phyloP scores from a whole-genome alignment of 2,329 filamentous ascomycete genomes.

The Xylariaceae sp. region DNA sequence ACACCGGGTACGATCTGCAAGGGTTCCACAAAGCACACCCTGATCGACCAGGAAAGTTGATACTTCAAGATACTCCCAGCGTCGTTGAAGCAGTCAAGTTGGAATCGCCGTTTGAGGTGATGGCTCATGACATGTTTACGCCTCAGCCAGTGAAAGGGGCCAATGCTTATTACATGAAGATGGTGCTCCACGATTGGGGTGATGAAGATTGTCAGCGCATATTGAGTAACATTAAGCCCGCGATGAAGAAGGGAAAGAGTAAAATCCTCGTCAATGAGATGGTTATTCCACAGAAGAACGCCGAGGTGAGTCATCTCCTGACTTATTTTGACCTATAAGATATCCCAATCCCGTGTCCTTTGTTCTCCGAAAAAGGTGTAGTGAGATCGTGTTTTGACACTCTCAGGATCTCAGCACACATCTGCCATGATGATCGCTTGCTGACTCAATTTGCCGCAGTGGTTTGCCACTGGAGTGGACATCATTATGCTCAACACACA shows the following conservation, averaged over 20 bases:
- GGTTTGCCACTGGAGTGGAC: conserved; percentile 1
- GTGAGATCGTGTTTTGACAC: too few species aligned
- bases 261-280: conserved; percentile 1
- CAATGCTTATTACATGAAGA: conserved; percentile 1
- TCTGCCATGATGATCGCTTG: too few species aligned
- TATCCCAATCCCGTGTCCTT: too few species aligned
- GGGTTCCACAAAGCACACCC: conserved; percentile 1
- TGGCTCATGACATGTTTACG: conserved; percentile 4
- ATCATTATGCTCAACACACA: neutral
- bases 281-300: neutral
- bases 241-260: neutral
- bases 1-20: neutral
- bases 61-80: neutral
- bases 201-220: neutral
- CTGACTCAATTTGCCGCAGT: neutral
- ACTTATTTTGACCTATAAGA: too few species aligned
- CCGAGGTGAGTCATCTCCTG: neutral
- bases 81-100: neutral
- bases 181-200: conserved; percentile 2
- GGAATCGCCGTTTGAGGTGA: neutral
- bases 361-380: too few species aligned
- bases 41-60: neutral
- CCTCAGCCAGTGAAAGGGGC: conserved; percentile 1
- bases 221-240: neutral
- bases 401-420: too few species aligned